Conservation (phyloP, 129 eudicot genomes). For the Lactuca sativa region DNA sequence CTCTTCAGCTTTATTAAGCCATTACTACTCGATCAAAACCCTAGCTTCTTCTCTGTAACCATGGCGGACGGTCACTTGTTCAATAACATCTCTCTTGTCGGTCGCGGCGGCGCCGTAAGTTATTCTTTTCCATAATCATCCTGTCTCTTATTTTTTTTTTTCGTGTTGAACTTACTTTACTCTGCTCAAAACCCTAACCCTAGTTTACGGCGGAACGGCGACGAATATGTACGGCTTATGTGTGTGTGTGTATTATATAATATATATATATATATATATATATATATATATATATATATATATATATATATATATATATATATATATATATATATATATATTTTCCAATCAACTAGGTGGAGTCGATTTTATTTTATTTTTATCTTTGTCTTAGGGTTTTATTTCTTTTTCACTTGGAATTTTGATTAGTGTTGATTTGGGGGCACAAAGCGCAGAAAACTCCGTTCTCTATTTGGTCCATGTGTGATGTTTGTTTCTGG, state of each 20-base stretch:
- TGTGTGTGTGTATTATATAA: too few relatives aligned
- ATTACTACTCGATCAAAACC: constrained; percentile 21
- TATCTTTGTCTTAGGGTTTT: constrained; percentile 8
- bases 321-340: too few relatives aligned
- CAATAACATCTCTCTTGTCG: constrained; percentile 88
- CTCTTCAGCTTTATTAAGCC: constrained; percentile 11
- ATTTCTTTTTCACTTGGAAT: background rate
- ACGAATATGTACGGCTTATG: background rate
- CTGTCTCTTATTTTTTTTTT: background rate
- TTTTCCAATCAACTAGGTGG: background rate
- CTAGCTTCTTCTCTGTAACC: constrained; percentile 14
- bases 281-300: too few relatives aligned
- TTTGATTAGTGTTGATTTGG: constrained; percentile 4
- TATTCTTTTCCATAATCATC: background rate
- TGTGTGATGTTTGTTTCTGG: constrained; percentile 4
- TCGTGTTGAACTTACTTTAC: background rate
- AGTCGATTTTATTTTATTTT: background rate
- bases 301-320: too few relatives aligned
- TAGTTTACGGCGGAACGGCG: constrained; percentile 20
- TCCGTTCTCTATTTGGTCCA: background rate
- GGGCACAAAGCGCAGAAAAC: background rate
- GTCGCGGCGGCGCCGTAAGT: constrained; percentile 97
- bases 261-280: too few relatives aligned
- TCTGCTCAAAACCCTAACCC: constrained; percentile 49
- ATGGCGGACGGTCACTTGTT: constrained; percentile 93